These are phyloP conservation scores for Kingdonia uniflora DNA, from an alignment of 164 flowering plant species.

Conservation along the genomic window DNA sequence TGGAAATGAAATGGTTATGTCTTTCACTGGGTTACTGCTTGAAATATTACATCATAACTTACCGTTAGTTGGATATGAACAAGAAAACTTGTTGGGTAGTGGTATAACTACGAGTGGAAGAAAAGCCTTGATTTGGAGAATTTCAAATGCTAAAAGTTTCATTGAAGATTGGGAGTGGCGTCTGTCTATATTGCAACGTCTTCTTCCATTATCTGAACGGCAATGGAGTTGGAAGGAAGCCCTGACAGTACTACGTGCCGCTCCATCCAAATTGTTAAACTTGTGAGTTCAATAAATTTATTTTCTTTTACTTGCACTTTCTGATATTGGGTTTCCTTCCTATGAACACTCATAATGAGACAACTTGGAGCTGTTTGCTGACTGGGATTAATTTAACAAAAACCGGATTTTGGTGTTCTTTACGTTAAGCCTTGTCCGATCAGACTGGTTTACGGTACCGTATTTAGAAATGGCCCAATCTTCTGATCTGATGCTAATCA, in stretches of 20 bases:
- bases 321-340: not conserved
- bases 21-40: conserved; percentile 58
- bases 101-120: conserved; percentile 29
- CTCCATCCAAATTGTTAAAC: conserved; percentile 89
- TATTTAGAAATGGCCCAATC: too few relatives aligned
- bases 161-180: conserved; percentile 99
- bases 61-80: conserved; percentile 33
- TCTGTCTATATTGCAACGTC: conserved; percentile 77
- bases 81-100: conserved; percentile 28
- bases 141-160: conserved; percentile 47
- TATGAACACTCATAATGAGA: not conserved
- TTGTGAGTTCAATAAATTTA: conserved; percentile 46
- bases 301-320: not conserved
- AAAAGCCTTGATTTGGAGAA: conserved; percentile 85
- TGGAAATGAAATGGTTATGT: conserved; percentile 63
- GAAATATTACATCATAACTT: conserved; percentile 49
- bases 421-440: too few relatives aligned
- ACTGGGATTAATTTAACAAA: not conserved
- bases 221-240: conserved; percentile 98
- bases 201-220: conserved; percentile 84
- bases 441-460: too few relatives aligned
- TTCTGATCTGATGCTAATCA: too few relatives aligned
- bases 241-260: conserved; percentile 82
- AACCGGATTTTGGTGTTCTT: not conserved
- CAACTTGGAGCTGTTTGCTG: too few relatives aligned